These are phyloP conservation scores for Pulveroboletus frians DNA, from an alignment of 768 basidiomycete genomes.

Conservation along the genomic window DNA sequence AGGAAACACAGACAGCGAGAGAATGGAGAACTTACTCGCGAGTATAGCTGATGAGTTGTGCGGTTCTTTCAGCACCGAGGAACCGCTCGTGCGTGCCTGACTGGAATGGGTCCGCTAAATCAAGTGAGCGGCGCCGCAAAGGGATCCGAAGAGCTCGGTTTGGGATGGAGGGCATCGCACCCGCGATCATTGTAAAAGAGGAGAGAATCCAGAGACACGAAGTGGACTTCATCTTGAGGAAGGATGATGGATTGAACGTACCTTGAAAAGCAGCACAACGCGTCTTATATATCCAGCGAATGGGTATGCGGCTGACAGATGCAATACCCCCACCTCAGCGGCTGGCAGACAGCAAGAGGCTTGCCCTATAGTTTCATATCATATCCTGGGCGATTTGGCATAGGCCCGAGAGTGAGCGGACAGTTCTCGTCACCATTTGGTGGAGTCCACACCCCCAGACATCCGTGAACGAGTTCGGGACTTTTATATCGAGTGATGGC, in stretches of 20 bases:
- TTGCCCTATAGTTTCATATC: background rate
- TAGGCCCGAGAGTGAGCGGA: background rate
- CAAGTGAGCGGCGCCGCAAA: constrained; percentile 5
- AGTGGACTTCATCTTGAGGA: constrained; percentile 6
- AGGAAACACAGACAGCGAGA: background rate
- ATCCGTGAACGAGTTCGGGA: too few species aligned
- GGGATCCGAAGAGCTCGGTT: constrained; percentile 2
- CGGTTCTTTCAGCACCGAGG: background rate
- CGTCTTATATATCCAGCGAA: constrained; percentile 5
- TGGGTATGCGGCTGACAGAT: constrained; percentile 14
- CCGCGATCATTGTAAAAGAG: background rate
- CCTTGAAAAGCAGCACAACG: background rate
- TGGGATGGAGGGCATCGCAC: constrained; percentile 9
- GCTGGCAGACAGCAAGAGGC: constrained; percentile 1
- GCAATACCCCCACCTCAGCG: background rate
- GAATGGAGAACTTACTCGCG: constrained; percentile 2
- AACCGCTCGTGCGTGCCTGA: background rate
- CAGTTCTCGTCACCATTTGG: background rate
- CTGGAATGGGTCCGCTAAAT: background rate
- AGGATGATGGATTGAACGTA: background rate
- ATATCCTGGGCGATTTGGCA: background rate
- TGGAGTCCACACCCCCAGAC: too few species aligned
- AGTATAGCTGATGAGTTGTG: constrained; percentile 1
- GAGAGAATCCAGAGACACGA: background rate
- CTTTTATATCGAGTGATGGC: too few species aligned